Evolutionary conservation across 164 flowering plant genomes (phyloP), one percentile per base, ranked within the genome.

Genomic region (Annona squamosa): DNA sequence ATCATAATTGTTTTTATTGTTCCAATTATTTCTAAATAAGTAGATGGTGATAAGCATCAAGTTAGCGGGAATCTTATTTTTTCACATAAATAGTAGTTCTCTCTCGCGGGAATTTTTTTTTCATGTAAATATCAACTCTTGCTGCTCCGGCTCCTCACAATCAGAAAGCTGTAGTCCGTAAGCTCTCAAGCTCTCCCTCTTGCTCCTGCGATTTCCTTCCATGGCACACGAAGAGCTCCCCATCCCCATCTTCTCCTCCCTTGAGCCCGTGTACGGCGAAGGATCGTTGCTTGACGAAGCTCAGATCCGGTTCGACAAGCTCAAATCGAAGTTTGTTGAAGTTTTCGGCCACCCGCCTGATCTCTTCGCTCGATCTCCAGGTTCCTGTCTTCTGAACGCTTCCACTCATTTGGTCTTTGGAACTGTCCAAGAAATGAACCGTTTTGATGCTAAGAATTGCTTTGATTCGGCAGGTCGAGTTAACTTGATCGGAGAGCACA

Each of bases 401-500:
- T 18, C 3, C n/a, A 5, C 43, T 62, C 73, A 57, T 44, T 12
- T 62, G 64, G n/a, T 42, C 6, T 42, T 61, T 5, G 10, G 41
- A 26, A 18, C 16, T 45, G 73, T 71, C 5, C 66, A 4, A 42
- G 65, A 9, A 43, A 47, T 18, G 18, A 44, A 43, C 7, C 5
- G 18, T 17, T 57, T 7, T 2, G 47, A 5, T 45, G 41, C 17
- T 4, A 46, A 13, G 63, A 42, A 72, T 26, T 26, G 3, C 37
- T 72, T n/a, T 9, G 45, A 66, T 5, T 48, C 13, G 5, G 4
- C 16, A 92, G 97, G 98, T 77, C 86, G 99, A 80, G 99, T 95
- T 76, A 95, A 95, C 69, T 87, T 95, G 94, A 93, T 95, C 5
- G 98, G 99, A 9, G 99, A 95, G 79, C 99, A 95, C 76, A 88